Evolutionary conservation across 1,284 basidiomycete species (phyloP).

Genomic region (Heliocybe sulcata): DNA sequence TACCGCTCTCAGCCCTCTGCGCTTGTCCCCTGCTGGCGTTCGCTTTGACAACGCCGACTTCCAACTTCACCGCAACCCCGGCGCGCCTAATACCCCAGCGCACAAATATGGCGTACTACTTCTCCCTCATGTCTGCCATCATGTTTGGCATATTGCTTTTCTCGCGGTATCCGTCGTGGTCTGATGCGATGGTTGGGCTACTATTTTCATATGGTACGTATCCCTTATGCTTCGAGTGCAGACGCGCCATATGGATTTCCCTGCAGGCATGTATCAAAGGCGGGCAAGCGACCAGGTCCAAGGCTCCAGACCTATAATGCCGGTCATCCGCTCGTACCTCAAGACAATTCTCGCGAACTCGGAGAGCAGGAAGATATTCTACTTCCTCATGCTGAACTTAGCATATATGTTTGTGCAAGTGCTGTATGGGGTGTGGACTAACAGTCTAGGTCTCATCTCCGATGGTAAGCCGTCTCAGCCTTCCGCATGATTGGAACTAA

Average conservation of each 20-base stretch:
- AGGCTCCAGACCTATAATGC: constrained; percentile 45
- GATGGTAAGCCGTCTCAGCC: constrained; percentile 60
- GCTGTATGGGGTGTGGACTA: constrained; percentile 96
- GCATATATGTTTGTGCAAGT: constrained; percentile 96
- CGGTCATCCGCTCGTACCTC: constrained; percentile 67
- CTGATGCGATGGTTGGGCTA: constrained; percentile 40
- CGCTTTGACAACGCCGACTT: constrained; percentile 11
- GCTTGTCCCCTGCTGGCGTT: constrained; percentile 36
- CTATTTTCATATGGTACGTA: constrained; percentile 55
- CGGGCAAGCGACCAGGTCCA: constrained; percentile 34
- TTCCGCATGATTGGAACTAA: not conserved
- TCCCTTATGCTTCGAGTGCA: too few species aligned
- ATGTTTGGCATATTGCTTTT: constrained; percentile 47
- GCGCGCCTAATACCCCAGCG: not conserved
- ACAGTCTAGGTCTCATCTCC: constrained; percentile 93
- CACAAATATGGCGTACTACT: constrained; percentile 5
- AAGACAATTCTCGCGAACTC: constrained; percentile 87
- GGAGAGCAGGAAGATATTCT: constrained; percentile 94
- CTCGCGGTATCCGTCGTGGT: constrained; percentile 44
- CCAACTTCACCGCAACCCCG: not conserved
- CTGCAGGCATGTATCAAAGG: constrained; percentile 49
- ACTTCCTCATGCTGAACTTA: constrained; percentile 93
- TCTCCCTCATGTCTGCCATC: not conserved
- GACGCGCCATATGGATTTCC: constrained; percentile 1
- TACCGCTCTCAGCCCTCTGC: constrained; percentile 46